Evolutionary conservation across 2,329 filamentous ascomycete species (phyloP), one percentile per base, ranked within the genome.

Genomic region (Cephalotrichum gorgonifer): DNA sequence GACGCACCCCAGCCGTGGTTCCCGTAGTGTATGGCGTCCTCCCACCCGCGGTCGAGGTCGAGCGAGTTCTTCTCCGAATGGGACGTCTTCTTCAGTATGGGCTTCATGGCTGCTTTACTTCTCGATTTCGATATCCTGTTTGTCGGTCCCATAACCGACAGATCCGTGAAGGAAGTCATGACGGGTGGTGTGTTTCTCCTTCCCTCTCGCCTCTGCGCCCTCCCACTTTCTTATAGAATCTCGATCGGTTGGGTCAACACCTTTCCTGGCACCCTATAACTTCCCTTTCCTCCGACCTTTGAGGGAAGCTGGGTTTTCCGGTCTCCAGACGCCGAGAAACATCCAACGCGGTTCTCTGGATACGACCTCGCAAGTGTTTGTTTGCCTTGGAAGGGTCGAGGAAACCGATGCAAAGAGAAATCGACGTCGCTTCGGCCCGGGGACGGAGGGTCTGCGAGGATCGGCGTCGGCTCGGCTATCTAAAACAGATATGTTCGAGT

Each of bases 31-130:
- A 62, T 65, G 56, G 79, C 75, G 52, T 81, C 77, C 39, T 78
- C 74, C 71, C 76, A 79, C 20, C 71, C 69, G 42, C 79, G 73
- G 59, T 82, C 75, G 53, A 83, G 62, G 56, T 84, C 80, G 52
- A 83, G 63, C 43, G 79, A 83, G 57, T 72, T 80, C 66, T 80
- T 81, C 54, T 80, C 77, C 55, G 76, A 79, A 44, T 74, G 69
- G 31, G 70, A 64, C 35, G 55, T 55, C 60, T 81, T 82, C 62
- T 80, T 81, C 48, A 83, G 64, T 42, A 83, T 81, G 31, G 48
- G 48, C 43, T 50, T 50, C 43, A 50, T 44, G 12, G 41, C 33
- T 17, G 48, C 11, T n/a, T 46, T 50, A 14, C 43, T 46, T 26
- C 43, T 23, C 15, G 48, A 15, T 22, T 50, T 50, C 12, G 43